Base-by-base conservation (phyloP, 345 rosid species). In the Eucalyptus tenuipes region DNA sequence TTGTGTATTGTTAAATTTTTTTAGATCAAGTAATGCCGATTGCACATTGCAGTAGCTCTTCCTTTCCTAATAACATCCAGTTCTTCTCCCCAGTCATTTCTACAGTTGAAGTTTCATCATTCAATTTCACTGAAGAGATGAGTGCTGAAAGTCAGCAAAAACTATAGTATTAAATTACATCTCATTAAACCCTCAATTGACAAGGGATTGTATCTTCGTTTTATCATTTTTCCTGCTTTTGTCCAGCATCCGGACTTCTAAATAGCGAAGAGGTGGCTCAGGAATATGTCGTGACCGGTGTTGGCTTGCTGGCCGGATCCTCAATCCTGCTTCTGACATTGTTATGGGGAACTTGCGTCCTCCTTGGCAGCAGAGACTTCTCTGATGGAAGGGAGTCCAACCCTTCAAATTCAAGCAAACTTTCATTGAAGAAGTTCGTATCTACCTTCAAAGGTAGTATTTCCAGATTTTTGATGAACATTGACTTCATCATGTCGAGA, bases 271-370 rank as follows among this genome's bases (percentile, higher is more conserved):
- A 90, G 88, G 88, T 80, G 17, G 95, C 94, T 48, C 92, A 92
- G 89, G 92, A 91, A 57, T 92, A 91, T 86, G 93, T 94, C 18
- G 85, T 90, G 14, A 91, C 90, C 18, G 93, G 93, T 52, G 91
- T 94, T 87, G 94, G 95, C 8, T 89, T 92, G 91, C 50, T 92
- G 86, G 95, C 94, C 7, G 95, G 95, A 47, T 92, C 95, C 31
- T 90, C 93, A 42, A 92, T 92, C 20, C 89, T 93, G 91, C 92
- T 92, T n/a, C 89, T 93, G 14, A 93, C 95, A 20, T 25, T 92
- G 75, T 82, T 94, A 5, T 94, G 95, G 95, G 95, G 95, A 53
- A 87, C 94, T 33, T 92, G 95, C 50, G 86, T 89, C 27, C 64
- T 92, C 79, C 91, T 89, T 18, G 93, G 93, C 37, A 88, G 90